Evolutionary conservation across 768 basidiomycete species (phyloP), one percentile per base, ranked within the genome.

Genomic region (Austroboletus eburneus): DNA sequence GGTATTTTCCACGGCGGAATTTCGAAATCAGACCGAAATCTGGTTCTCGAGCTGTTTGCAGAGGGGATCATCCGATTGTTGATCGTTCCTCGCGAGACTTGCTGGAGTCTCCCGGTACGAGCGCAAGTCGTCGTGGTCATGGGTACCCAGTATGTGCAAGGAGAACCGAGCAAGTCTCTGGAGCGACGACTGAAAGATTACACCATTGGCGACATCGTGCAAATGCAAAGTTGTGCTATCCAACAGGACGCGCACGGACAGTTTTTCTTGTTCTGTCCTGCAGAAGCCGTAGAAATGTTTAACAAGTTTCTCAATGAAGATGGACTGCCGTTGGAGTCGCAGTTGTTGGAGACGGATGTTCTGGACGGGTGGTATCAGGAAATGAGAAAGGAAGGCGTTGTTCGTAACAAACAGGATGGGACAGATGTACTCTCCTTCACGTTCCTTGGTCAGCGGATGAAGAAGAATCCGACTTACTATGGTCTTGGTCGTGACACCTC

Each of bases 201-300:
- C 64, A 71, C 72, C 0, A 69, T 95, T 30, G 73, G 79, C 17
- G 93, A 98, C 56, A 67, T 99, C 29, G 81, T 88, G 42, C 83
- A 81, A 47, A 98, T 99, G 94, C 94, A 98, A 66, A 81, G 89
- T 45, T 79, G 81, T 25, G 93, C 93, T 4, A 77, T 91, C 12
- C 77, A 76, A 45, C 80, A 83, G 52, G 68, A 73, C 1, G 73
- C 72, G 9, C 54, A 70, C 0, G 87, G 90, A 1, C 75, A 76
- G 46, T 93, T 95, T 69, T 74, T 86, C 58, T 68, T 98, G 38
- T 88, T 99, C 61, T 97, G 95, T 65, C 94, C 92, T 55, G 73
- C 81, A 6, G 94, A 96, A 63, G 80, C 84, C 39, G 79, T 81
- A 50, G 88, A 91, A 51, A 84, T 85, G 13, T 83, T 91, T 62